A percentile compares a stretch with the other conserved stretches of the same genome.
These are phyloP conservation scores for Trichoderma atrobrunneum DNA, from an alignment of 2,329 filamentous ascomycete genomes.

Conservation along the genomic window DNA sequence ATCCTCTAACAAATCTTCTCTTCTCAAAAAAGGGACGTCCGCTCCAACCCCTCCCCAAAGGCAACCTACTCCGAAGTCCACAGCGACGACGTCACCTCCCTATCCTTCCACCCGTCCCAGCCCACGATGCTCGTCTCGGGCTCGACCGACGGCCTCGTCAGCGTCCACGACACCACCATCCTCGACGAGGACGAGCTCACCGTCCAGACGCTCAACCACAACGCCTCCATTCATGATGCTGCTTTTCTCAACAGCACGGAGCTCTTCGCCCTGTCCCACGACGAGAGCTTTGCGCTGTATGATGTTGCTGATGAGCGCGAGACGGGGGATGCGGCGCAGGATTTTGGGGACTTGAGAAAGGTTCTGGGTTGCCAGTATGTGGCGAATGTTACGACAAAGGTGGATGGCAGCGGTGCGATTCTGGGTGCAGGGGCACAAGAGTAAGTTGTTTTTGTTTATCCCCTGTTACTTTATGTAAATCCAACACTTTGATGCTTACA, in stretches of 20 bases:
- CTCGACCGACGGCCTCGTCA: conserved; percentile 77
- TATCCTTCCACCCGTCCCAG: conserved; percentile 56
- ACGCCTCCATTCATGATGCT: conserved; percentile 70
- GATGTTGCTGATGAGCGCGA: conserved; percentile 63
- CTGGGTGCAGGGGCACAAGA: conserved; percentile 66
- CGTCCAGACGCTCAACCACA: conserved; percentile 75
- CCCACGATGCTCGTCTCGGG: conserved; percentile 67
- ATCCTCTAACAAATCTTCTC: neutral
- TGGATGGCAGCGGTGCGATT: conserved; percentile 56
- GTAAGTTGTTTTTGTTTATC: conserved; percentile 53
- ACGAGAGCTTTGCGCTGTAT: conserved; percentile 75
- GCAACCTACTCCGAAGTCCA: conserved; percentile 63
- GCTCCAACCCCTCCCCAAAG: conserved; percentile 45
- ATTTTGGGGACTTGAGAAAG: conserved; percentile 68
- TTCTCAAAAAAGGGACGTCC: conserved; percentile 54
- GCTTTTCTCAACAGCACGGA: conserved; percentile 64
- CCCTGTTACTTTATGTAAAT: neutral
- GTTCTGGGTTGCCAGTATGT: conserved; percentile 71
- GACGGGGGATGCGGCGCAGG: conserved; percentile 52
- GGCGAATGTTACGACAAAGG: conserved; percentile 61
- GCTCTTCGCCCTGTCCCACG: conserved; percentile 72
- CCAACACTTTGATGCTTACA: neutral
- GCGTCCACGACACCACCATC: conserved; percentile 69
- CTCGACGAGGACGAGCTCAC: conserved; percentile 74
- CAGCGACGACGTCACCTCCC: conserved; percentile 64